Evolutionary conservation across 345 rosid genomes (phyloP), one percentile per base, ranked within the genome.

Genomic region (Ceriops tagal): DNA sequence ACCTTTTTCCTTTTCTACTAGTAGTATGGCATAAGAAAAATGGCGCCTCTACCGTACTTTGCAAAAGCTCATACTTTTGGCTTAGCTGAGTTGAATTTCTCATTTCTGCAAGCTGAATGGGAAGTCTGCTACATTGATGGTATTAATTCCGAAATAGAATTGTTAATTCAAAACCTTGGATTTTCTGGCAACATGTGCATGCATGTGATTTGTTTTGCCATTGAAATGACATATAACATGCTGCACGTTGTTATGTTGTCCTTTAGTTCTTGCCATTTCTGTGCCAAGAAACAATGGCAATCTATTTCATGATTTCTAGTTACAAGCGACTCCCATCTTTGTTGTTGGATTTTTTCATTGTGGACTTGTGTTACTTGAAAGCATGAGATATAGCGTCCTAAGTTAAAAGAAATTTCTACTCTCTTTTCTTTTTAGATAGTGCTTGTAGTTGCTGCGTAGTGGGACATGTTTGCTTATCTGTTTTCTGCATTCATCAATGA

Each of bases 1-100:
- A 51, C 58, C 67, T 31, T 77, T 71, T 71, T 71, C 71, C 24
- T 55, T 65, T 72, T 68, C 49, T 15, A 15, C 18, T 43, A 15
- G 16, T 43, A 43, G 49, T 11, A 43, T 43, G 19, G 18, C 49
- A 43, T 43, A 13, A 3, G 18, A 13, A 43, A 11, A 43, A 43
- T 43, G 49, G 5, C 18, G 18, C 49, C 18, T 13, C 2, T 43
- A 39, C 46, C 2, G 46, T 39, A 47, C 34, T 27, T 20, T 5
- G 20, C 6, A 52, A 51, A 52, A 1, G 19, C 21, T 65, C 39
- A 31, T 22, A 9, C 59, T 67, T 67, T 21, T n/a, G 52, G 43
- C 34, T 22, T 9, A 30, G 32, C 26, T 34, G 32, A 24, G 26
- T 58, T 66, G 60, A 35, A 66, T 21, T 35, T 53, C 46, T 55